A percentile compares a stretch with the other conserved stretches of the same genome.
These are phyloP conservation scores for Suillus luteus DNA, from an alignment of 768 basidiomycete species.

Conservation along the genomic window DNA sequence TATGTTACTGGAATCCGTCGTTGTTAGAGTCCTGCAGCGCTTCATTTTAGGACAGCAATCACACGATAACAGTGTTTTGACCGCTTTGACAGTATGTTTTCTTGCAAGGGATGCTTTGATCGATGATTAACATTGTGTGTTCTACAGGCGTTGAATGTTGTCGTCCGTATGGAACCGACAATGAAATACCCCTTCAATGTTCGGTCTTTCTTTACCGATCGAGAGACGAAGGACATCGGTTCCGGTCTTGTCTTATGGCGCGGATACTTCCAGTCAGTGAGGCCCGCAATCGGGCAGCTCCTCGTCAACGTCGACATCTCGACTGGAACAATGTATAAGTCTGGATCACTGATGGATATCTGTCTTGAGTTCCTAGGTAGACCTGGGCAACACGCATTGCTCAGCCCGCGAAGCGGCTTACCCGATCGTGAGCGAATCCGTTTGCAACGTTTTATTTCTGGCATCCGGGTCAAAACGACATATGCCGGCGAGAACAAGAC, in stretches of 20 bases:
- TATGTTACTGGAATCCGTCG: conserved; percentile 12
- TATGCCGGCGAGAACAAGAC: conserved; percentile 42
- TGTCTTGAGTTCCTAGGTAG: conserved; percentile 56
- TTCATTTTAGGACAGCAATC: conserved; percentile 68
- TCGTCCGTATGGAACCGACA: conserved; percentile 74
- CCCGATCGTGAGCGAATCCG: conserved; percentile 54
- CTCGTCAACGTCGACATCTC: conserved; percentile 79
- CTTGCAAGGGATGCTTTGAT: conserved; percentile 5
- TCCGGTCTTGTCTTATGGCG: conserved; percentile 72
- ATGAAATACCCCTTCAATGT: conserved; percentile 69
- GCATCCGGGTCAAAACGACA: conserved; percentile 50
- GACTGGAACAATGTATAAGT: conserved; percentile 74
- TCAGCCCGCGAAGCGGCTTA: conserved; percentile 44
- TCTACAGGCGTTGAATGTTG: conserved; percentile 68
- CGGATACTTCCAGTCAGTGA: conserved; percentile 79
- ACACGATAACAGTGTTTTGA: conserved; percentile 66
- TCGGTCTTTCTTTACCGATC: conserved; percentile 70
- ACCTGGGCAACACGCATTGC: conserved; percentile 29
- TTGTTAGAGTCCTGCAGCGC: conserved; percentile 56
- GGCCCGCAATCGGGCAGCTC: conserved; percentile 64
- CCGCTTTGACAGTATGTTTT: conserved; percentile 59
- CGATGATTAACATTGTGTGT: conserved; percentile 4
- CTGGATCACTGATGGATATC: conserved; percentile 58
- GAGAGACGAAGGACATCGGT: conserved; percentile 56
- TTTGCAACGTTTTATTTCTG: conserved; percentile 57